A percentile compares a stretch with the other conserved stretches of the same genome.
These are phyloP conservation scores for Hibiscus syriacus DNA, from an alignment of 345 rosid species.

Conservation along the genomic window DNA sequence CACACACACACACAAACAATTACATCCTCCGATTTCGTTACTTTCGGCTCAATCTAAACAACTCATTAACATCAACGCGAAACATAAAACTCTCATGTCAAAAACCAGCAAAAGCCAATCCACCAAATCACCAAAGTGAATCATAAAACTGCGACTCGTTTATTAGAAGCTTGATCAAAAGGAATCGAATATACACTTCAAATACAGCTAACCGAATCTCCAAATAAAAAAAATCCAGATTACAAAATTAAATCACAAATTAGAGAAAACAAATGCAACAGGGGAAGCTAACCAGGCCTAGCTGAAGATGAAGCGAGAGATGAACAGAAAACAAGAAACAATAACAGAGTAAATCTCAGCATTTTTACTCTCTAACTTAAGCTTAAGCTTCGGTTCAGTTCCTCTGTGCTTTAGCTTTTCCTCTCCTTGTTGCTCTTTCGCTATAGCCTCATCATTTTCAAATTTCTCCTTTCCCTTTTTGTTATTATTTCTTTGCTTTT, in stretches of 20 bases:
- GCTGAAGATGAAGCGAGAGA: conserved; percentile 32
- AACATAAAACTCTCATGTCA: neutral
- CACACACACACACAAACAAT: too few relatives aligned
- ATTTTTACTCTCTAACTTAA: conserved; percentile 19
- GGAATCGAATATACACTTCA: conserved; percentile 1
- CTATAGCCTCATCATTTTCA: conserved; percentile 12
- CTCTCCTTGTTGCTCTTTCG: neutral
- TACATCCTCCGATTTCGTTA: too few relatives aligned
- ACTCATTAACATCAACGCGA: too few relatives aligned
- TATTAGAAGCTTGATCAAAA: conserved; percentile 10
- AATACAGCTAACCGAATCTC: neutral
- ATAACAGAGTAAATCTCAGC: conserved; percentile 25
- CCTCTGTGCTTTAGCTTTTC: neutral
- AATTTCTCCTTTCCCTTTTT: neutral
- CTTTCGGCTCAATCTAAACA: too few relatives aligned
- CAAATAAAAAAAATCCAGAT: conserved; percentile 1
- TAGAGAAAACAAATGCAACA: neutral
- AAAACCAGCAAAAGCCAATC: neutral
- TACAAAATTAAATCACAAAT: neutral
- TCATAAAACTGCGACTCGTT: neutral
- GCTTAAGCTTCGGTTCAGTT: neutral
- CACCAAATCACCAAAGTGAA: neutral
- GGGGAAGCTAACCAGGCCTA: conserved; percentile 38
- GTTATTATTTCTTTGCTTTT: conserved; percentile 1
- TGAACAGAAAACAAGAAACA: conserved; percentile 30